phyloP scores from a whole-genome alignment of 345 rosid genomes.

The Eucalyptus polybractea region DNA sequence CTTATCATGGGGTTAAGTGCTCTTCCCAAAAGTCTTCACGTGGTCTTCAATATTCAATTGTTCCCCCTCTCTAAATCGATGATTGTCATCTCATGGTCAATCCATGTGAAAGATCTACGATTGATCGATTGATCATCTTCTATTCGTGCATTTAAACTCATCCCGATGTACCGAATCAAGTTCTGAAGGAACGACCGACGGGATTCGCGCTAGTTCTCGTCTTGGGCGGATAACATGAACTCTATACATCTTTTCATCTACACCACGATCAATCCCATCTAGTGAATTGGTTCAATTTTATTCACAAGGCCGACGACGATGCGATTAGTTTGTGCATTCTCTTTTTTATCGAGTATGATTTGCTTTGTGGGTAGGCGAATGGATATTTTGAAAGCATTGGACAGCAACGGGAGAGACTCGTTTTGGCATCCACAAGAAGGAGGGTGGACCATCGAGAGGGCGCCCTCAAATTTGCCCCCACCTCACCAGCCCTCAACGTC shows the following conservation, averaged over 20 bases:
- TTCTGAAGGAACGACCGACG: background rate
- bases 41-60: background rate
- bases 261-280: background rate
- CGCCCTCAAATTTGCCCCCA: background rate
- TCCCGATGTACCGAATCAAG: background rate
- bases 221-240: accelerated
- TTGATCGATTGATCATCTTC: background rate
- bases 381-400: background rate
- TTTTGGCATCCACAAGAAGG: background rate
- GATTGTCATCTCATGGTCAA: background rate
- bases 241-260: background rate
- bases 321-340: background rate
- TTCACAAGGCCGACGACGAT: background rate
- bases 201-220: background rate
- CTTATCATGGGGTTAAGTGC: background rate
- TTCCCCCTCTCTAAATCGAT: background rate
- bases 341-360: background rate
- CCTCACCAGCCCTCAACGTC: background rate
- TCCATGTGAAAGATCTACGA: background rate
- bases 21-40: background rate
- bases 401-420: background rate
- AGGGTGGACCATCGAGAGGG: background rate
- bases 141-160: background rate
- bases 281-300: background rate
- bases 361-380: background rate